Evolutionary conservation across 2,329 filamentous ascomycete species (phyloP), one percentile per base, ranked within the genome.

Genomic region (Tolypocladium album): DNA sequence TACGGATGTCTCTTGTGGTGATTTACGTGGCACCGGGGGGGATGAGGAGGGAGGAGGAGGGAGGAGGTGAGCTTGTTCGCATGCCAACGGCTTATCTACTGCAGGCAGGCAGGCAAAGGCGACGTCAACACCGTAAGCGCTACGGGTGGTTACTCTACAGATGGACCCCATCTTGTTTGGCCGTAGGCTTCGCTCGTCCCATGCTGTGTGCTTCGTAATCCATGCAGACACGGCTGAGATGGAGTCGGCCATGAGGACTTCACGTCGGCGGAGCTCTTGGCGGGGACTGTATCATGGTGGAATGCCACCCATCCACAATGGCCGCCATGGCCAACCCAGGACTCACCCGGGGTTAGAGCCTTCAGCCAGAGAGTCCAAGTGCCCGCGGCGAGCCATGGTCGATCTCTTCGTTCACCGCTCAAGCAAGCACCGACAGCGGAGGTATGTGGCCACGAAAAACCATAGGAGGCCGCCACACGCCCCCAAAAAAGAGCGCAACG

Each of bases 401-500:
- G 11, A 38, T 38, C 36, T 38, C 9, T 4, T 13, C 36, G 11
- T 13, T 38, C 36, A 38, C 36, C 36, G 36, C 36, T 38, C 40
- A 20, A n/a, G 40, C 40, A 20, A 43, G 40, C 40, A 20, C 20
- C 9, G 24, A 43, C 58, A 27, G 4, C n/a, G 24, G 61, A 50
- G 12, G 22, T 39, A 74, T 77, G 75, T 77, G 66, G 74, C 75
- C 74, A 71, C 72, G 60, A 68, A 67, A 67, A 74, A 75, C 74
- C 75, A 78, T 78, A 65, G 74, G 75, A 73, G 70, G 72, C 73
- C 71, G 71, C 70, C 72, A 76, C 72, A 76, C 70, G 61, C 59
- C 27, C 27, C 27, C 27, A 3, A 64, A 63, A 70, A 68, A 15
- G 66, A 47, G 66, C 67, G 70, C 71, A 59, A 61, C 22, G 7